phyloP scores from a whole-genome alignment of 768 basidiomycete species.

The Podaxis sp. region DNA sequence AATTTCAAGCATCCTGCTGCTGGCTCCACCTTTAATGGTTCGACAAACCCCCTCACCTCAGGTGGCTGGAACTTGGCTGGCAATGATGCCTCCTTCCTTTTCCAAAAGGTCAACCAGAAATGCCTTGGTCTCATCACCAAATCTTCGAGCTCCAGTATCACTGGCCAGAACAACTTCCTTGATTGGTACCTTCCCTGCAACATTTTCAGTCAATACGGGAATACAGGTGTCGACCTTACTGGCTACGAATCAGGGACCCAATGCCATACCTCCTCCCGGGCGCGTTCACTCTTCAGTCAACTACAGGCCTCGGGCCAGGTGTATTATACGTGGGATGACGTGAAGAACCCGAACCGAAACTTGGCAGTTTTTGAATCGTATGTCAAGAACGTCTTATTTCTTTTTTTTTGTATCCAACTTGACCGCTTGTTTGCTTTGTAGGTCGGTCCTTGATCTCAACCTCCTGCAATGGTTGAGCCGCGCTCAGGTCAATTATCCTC shows the following conservation, averaged over 20 bases:
- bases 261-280: constrained; percentile 64
- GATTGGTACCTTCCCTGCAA: constrained; percentile 99
- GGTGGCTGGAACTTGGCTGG: constrained; percentile 75
- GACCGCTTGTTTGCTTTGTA: constrained; percentile 26
- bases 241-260: constrained; percentile 58
- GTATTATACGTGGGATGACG: constrained; percentile 90
- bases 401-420: not conserved
- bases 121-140: constrained; percentile 77
- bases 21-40: constrained; percentile 65
- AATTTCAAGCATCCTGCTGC: constrained; percentile 80
- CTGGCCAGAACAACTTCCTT: constrained; percentile 50
- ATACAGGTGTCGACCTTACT: constrained; percentile 57
- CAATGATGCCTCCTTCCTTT: constrained; percentile 91
- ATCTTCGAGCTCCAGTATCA: constrained; percentile 66
- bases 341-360: constrained; percentile 64
- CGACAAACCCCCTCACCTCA: constrained; percentile 77
- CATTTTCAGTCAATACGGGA: constrained; percentile 70
- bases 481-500: constrained; percentile 78
- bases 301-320: constrained; percentile 73
- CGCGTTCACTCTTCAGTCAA: constrained; percentile 47
- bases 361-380: constrained; percentile 93
- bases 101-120: constrained; percentile 86
- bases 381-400: constrained; percentile 27
- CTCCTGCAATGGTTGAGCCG: constrained; percentile 82
- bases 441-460: constrained; percentile 83